Evolutionary conservation across 805 yeast species (phyloP), one percentile per base, ranked within the genome.

Genomic region (Barnettozyma sucrosica): DNA sequence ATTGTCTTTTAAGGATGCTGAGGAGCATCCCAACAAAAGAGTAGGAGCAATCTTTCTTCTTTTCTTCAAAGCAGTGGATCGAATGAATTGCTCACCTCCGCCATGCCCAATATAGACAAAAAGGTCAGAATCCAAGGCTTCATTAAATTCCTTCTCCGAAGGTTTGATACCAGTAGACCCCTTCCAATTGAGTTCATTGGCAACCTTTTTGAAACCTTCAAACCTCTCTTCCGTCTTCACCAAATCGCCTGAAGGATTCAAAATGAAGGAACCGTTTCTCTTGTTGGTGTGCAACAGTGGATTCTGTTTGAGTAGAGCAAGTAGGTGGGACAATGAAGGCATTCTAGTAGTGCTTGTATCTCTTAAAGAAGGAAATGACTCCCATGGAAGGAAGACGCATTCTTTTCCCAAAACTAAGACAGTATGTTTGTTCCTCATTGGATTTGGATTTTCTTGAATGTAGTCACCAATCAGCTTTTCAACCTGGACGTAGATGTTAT

Each of bases 61-160:
- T 10, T 68, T 66, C 45, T 77, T 76, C 38, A 89, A 65, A 0
- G 76, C 65, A 5, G 79, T 71, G 1, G 82, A 70, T 26, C 80
- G 72, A 10, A 88, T 68, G 58, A 81, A 89, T 51, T 85, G 89
- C 52, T 88, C 92, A n/a, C 98, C 97, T 5, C 97, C 93, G 0
- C 98, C 97, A 66, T 93, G 99, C 0, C 99, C 99, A 47, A 90
- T 72, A 62, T 87, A 93, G 0, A 92, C 69, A 55, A 84, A 85
- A 8, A 86, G 53, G 34, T 77, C 71, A 1, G 75, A 65, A 2
- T 58, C 42, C 8, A 90, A 59, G 16, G 72, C 70, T 0, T 64
- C 44, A 1, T 72, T 51, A 32, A 89, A 68, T 18, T 75, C 71
- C 0, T 63, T 66, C 47, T 85, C 93, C 0, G 68, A 53, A 0